Percentiles rank a stretch among this genome's conserved stretches.
Evolutionary conservation across 495 filamentous ascomycete genomes (phyloP).

Genomic region (Tuber aestivum): DNA sequence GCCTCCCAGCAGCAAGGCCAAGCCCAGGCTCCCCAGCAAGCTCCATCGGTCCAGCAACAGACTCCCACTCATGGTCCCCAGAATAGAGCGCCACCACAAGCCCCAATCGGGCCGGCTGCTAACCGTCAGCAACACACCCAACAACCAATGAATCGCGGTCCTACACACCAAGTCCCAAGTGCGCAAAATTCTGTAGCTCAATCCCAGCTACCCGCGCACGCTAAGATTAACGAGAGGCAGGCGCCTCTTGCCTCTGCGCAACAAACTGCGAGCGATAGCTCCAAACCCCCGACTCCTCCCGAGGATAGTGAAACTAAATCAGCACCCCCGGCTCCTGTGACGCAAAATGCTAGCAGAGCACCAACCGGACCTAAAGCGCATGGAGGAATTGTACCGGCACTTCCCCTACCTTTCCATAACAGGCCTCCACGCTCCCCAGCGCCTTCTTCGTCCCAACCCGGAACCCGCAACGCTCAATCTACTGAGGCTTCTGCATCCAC

Average conservation of each 20-base stretch:
- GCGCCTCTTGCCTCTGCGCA: conserved; percentile 40
- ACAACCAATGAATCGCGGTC: conserved; percentile 29
- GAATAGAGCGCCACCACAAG: conserved; percentile 51
- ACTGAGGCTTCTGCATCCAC: conserved; percentile 37
- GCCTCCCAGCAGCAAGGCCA: conserved; percentile 11
- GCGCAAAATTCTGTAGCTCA: conserved; percentile 40
- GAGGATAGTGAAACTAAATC: conserved; percentile 67
- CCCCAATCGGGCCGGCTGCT: conserved; percentile 53
- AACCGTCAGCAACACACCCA: conserved; percentile 40
- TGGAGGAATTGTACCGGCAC: conserved; percentile 66
- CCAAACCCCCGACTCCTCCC: conserved; percentile 44
- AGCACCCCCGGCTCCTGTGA: conserved; percentile 48
- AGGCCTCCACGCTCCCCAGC: conserved; percentile 44
- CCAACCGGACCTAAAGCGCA: conserved; percentile 60
- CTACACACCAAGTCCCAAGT: conserved; percentile 20
- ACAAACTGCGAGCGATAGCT: conserved; percentile 13
- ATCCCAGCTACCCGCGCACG: conserved; percentile 28
- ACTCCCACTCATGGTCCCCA: conserved; percentile 9
- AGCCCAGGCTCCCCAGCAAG: conserved; percentile 45
- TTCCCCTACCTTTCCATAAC: conserved; percentile 47
- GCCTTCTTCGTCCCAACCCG: conserved; percentile 40
- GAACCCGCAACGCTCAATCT: conserved; percentile 37
- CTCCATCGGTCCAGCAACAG: conserved; percentile 42
- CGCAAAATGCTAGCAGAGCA: conserved; percentile 41
- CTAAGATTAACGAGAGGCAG: conserved; percentile 45